Percentiles rank a stretch among this genome's conserved stretches.
phyloP scores from a whole-genome alignment of 2,329 filamentous ascomycete genomes.

The Coniochaeta hoffmannii region DNA sequence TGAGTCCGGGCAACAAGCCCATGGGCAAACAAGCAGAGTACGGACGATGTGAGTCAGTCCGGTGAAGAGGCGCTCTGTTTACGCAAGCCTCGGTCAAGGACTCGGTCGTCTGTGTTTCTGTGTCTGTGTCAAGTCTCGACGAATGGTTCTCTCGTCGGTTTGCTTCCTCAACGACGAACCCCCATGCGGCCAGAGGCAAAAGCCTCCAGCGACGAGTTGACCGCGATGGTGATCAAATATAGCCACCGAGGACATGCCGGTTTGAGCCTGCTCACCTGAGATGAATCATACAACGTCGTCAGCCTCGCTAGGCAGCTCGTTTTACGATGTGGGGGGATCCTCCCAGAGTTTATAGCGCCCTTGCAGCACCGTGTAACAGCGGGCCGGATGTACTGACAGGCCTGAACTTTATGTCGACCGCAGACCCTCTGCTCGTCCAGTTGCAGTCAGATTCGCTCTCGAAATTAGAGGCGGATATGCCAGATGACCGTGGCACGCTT shows the following conservation, averaged over 20 bases:
- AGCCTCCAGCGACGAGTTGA: background rate
- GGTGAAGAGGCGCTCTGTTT: background rate
- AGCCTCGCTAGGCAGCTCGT: background rate
- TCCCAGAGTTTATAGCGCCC: background rate
- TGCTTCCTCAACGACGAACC: background rate
- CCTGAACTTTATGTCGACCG: background rate
- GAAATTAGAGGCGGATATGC: background rate
- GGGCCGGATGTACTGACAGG: no score
- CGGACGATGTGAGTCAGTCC: background rate
- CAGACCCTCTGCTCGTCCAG: background rate
- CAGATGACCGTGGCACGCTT: background rate
- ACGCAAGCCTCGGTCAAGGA: background rate
- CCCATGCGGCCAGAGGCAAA: background rate
- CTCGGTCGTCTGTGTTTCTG: background rate
- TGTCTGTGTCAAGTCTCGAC: no score
- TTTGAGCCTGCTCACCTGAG: background rate
- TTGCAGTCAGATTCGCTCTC: background rate
- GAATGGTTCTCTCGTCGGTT: background rate
- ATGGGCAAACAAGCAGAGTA: no score
- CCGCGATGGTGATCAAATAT: background rate
- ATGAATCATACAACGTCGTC: background rate
- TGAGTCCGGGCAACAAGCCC: background rate
- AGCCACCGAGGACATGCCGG: background rate
- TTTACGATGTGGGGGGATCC: background rate
- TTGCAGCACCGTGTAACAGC: background rate